phyloP scores from a whole-genome alignment of 139 green algal species.

The Chlorella sp. region DNA sequence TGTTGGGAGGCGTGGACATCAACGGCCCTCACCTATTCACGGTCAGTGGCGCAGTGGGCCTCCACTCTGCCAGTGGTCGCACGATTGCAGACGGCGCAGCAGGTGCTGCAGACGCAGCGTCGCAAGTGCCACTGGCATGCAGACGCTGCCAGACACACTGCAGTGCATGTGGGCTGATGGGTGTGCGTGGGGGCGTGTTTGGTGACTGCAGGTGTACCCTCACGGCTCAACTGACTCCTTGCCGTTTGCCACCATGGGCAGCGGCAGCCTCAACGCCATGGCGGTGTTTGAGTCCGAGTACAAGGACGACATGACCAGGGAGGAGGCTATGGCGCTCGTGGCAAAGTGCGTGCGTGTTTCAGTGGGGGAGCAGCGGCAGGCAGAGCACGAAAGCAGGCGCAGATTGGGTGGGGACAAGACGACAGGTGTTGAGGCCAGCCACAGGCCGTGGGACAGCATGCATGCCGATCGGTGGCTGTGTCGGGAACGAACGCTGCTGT shows the following conservation, averaged over 20 bases:
- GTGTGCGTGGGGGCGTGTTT: too few relatives aligned
- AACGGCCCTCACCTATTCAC: constrained; percentile 95
- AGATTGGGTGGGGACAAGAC: too few relatives aligned
- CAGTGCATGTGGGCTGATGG: background rate
- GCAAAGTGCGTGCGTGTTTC: constrained; percentile 13
- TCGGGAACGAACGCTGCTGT: too few relatives aligned
- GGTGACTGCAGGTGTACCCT: constrained; percentile 80
- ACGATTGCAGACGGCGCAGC: too few relatives aligned
- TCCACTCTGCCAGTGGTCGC: background rate
- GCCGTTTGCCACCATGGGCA: constrained; percentile 96
- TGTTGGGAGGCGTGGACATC: constrained; percentile 92
- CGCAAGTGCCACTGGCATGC: too few relatives aligned
- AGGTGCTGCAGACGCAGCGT: too few relatives aligned
- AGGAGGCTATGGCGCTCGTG: constrained; percentile 85
- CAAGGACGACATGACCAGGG: constrained; percentile 88
- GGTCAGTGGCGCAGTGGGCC: constrained; percentile 31
- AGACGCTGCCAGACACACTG: too few relatives aligned
- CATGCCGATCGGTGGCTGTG: too few relatives aligned
- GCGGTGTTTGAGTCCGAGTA: constrained; percentile 93
- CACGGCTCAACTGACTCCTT: constrained; percentile 96
- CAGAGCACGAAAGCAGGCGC: too few relatives aligned
- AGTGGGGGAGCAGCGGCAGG: too few relatives aligned
- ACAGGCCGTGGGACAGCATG: too few relatives aligned
- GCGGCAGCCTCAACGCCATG: constrained; percentile 94
- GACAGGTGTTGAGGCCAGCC: too few relatives aligned